Evolutionary conservation across 2,329 filamentous ascomycete species (phyloP), one percentile per base, ranked within the genome.

Genomic region (Fusarium agapanthi): DNA sequence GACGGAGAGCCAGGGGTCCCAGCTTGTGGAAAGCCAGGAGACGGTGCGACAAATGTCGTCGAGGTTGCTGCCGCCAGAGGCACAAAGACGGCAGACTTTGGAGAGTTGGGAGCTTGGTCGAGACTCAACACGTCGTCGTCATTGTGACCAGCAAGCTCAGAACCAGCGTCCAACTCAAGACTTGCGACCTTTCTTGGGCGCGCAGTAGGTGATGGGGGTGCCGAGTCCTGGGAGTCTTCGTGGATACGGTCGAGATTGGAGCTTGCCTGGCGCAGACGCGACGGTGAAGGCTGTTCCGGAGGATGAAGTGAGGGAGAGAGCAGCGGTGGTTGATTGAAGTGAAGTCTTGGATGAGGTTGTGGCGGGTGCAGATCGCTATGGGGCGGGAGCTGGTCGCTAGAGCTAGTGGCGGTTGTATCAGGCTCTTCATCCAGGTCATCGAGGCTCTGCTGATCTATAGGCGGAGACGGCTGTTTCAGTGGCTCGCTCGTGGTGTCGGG

Each of bases 1-100:
- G 67, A 67, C 35, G 70, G 62, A 7, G 74, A 73, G 28, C 60
- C 65, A 22, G 75, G 75, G 32, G 68, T 59, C 45, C 65, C 58
- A 32, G 73, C 60, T 16, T 67, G 78, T 65, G 67, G 81, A 47
- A 69, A 51, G 15, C 58, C 56, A 41, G 69, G 65, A 41, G 76
- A 75, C 76, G 79, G 41, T 37, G 79, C 74, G 50, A 63, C 84
- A 77, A 72, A 79, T 71, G 54, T 84, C 89, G 88, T 69, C 86
- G 77, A 55, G 79, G 83, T 54, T 35, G 50, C 61, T 34, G 69
- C 40, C 40, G 71, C 48, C 57, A 69, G 50, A 48, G 61, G 72
- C 48, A 61, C 63, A 60, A 67, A 63, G 28, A 51, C 48, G 35
- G 72, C 53, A 44, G 73, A 66, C 57, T 65, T 64, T 40, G 61